Conservation (phyloP, 768 basidiomycete species). For the Psilocybe azurescens region DNA sequence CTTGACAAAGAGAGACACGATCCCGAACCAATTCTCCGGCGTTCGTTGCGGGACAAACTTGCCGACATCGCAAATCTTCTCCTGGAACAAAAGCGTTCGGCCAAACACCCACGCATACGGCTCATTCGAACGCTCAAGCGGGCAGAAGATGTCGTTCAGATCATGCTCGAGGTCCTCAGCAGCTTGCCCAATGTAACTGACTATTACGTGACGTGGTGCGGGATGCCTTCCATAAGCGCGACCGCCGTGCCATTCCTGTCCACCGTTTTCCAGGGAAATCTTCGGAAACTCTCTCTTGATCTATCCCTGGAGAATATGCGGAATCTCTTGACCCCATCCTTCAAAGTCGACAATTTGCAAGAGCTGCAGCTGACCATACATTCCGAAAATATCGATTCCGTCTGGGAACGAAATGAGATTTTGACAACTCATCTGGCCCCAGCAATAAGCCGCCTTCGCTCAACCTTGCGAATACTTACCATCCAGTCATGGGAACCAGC, state of each 20-base stretch:
- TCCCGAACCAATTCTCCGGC: slow-evolving; percentile 18
- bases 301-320: slow-evolving; percentile 47
- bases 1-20: slow-evolving; percentile 32
- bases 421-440: slow-evolving; percentile 43
- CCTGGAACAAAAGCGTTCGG: slow-evolving; percentile 33
- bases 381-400: slow-evolving; percentile 34
- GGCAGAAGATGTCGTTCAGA: slow-evolving; percentile 42
- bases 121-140: slow-evolving; percentile 34
- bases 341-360: slow-evolving; percentile 36
- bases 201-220: slow-evolving; percentile 56
- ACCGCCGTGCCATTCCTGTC: slow-evolving; percentile 36
- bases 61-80: slow-evolving; percentile 39
- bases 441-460: slow-evolving; percentile 39
- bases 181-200: slow-evolving; percentile 51
- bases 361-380: slow-evolving; percentile 50
- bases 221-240: slow-evolving; percentile 36
- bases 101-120: slow-evolving; percentile 31
- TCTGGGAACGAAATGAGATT: slow-evolving; percentile 32
- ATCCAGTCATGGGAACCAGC: slow-evolving; percentile 50
- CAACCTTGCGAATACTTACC: slow-evolving; percentile 41
- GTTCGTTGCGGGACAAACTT: slow-evolving; percentile 35
- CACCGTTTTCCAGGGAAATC: slow-evolving; percentile 39
- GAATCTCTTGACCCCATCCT: slow-evolving; percentile 37
- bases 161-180: slow-evolving; percentile 47
- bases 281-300: slow-evolving; percentile 48